Evolutionary conservation across 768 basidiomycete species (phyloP).

Genomic region (Lentinus tigrinus): DNA sequence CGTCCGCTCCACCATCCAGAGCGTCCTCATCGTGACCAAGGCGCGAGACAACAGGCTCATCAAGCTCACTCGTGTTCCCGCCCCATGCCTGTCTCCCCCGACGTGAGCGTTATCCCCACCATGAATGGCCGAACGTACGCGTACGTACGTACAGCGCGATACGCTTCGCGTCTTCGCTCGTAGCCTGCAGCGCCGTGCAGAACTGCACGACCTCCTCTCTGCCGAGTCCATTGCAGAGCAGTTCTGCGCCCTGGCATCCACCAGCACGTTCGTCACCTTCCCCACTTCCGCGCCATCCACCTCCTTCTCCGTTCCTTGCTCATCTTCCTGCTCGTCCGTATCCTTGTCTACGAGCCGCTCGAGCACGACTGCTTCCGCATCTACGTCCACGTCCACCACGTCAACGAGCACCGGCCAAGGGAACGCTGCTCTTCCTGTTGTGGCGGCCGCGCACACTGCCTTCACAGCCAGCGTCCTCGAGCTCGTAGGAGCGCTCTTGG

Average conservation of each 20-base stretch:
- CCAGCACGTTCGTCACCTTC: constrained; percentile 37
- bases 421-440: too few relatives aligned
- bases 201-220: constrained; percentile 36
- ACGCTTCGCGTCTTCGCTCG: constrained; percentile 36
- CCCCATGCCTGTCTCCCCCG: too few relatives aligned
- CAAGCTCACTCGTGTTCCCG: constrained; percentile 87
- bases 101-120: too few relatives aligned
- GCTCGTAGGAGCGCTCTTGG: too few relatives aligned
- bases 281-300: constrained; percentile 26
- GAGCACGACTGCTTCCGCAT: too few relatives aligned
- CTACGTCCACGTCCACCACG: too few relatives aligned
- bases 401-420: too few relatives aligned
- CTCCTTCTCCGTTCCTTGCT: constrained; percentile 10
- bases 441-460: too few relatives aligned
- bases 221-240: constrained; percentile 46
- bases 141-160: constrained; percentile 13
- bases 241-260: constrained; percentile 44
- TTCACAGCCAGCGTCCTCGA: too few relatives aligned
- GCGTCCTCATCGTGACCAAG: constrained; percentile 93
- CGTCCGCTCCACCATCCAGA: constrained; percentile 89
- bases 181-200: constrained; percentile 35
- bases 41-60: constrained; percentile 96
- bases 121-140: too few relatives aligned
- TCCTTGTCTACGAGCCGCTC: neutral
- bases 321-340: constrained; percentile 10